These are phyloP conservation scores for Tagetes patula DNA, from an alignment of 129 eudicot genomes.

Conservation along the genomic window DNA sequence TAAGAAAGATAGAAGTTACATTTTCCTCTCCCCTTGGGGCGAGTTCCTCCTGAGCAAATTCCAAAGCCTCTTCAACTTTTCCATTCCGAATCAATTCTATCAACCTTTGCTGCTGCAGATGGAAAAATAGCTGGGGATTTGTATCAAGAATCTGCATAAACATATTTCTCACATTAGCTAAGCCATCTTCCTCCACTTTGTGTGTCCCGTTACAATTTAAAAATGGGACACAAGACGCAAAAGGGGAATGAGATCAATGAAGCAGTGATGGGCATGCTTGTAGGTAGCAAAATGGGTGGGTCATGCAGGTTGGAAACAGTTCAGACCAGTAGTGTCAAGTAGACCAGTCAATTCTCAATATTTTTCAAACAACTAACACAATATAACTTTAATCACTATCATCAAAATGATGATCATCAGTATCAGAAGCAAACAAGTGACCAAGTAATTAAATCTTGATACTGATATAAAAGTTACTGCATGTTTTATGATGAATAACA, in stretches of 20 bases:
- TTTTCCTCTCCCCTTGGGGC: slow-evolving; percentile 99
- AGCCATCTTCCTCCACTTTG: slow-evolving; percentile 15
- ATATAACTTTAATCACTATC: not conserved
- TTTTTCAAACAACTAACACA: not conserved
- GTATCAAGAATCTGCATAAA: slow-evolving; percentile 85
- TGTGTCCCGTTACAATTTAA: slow-evolving; percentile 6
- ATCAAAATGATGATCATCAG: not conserved
- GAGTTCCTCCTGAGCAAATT: slow-evolving; percentile 97
- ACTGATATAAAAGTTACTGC: not conserved
- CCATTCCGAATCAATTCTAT: slow-evolving; percentile 92
- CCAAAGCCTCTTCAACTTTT: slow-evolving; percentile 87
- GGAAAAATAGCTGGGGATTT: slow-evolving; percentile 92
- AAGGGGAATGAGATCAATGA: not conserved
- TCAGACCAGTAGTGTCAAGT: not conserved
- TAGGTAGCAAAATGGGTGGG: not conserved
- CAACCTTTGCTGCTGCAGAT: slow-evolving; percentile 93
- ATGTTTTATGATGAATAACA: not conserved
- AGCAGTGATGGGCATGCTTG: not conserved
- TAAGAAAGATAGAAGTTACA: slow-evolving; percentile 40
- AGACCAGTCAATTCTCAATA: not conserved
- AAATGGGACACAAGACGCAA: not conserved
- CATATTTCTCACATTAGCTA: not conserved
- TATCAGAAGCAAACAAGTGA: slow-evolving; percentile 15
- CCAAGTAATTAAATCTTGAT: slow-evolving; percentile 13
- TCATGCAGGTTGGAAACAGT: not conserved